Percentiles rank a stretch among this genome's conserved stretches.
phyloP scores from a whole-genome alignment of 352 stramenopile genomes.

The Phytopythium ostracodes region DNA sequence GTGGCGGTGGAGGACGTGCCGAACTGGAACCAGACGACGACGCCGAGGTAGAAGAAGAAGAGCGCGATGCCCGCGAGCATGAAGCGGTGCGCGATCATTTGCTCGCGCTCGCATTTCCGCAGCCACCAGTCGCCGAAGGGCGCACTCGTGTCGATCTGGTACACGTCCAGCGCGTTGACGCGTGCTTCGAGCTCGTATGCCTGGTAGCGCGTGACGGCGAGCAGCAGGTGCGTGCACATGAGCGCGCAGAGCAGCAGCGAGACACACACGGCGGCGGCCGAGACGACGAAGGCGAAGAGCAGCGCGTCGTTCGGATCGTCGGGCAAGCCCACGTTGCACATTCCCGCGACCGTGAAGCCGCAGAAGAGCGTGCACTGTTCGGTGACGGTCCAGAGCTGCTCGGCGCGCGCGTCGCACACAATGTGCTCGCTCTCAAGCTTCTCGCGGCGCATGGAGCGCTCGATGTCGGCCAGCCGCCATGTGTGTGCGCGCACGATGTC shows the following conservation, averaged over 20 bases:
- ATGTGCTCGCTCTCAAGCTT: slow-evolving; percentile 65
- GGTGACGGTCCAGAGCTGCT: slow-evolving; percentile 68
- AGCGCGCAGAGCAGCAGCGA: slow-evolving; percentile 54
- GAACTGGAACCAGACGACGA: slow-evolving; percentile 73
- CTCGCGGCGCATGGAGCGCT: slow-evolving; percentile 56
- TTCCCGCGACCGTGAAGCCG: slow-evolving; percentile 67
- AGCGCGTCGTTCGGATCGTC: slow-evolving; percentile 20
- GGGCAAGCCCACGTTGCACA: slow-evolving; percentile 56
- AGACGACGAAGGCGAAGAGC: slow-evolving; percentile 45
- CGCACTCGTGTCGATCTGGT: slow-evolving; percentile 44
- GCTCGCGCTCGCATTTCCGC: slow-evolving; percentile 56
- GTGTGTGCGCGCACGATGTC: slow-evolving; percentile 62
- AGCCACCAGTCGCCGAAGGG: slow-evolving; percentile 72
- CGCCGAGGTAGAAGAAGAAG: slow-evolving; percentile 68
- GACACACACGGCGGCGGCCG: slow-evolving; percentile 46
- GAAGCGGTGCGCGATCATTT: slow-evolving; percentile 70
- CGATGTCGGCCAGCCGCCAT: slow-evolving; percentile 65
- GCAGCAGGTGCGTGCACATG: slow-evolving; percentile 62
- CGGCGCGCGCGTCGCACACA: slow-evolving; percentile 53
- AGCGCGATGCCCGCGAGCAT: slow-evolving; percentile 57
- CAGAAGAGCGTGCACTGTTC: slow-evolving; percentile 63
- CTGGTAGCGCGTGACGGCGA: slow-evolving; percentile 67
- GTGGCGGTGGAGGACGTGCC: slow-evolving; percentile 33
- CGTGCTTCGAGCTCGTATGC: slow-evolving; percentile 47
- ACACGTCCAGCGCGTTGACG: slow-evolving; percentile 40